Base-by-base conservation (phyloP, 1,284 basidiomycete genomes). In the Apiotrichum mycotoxinovorans region DNA sequence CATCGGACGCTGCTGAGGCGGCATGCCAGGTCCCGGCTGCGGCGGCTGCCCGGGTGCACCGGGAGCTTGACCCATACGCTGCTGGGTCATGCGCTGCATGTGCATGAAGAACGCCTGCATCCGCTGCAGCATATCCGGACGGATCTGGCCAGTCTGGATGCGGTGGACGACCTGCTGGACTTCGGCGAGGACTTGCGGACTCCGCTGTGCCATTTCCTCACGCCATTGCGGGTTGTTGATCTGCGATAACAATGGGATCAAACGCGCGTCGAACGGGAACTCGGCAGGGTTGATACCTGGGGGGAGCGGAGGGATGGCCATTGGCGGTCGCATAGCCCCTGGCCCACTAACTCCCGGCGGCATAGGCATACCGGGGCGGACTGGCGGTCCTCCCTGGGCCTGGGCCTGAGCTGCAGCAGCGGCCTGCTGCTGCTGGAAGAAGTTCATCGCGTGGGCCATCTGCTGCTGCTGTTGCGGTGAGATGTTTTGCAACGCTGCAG, bases 241-340 rank as follows among this genome's bases (percentile, higher is more conserved):
- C 26, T 66, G 60, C 9, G 51, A 59, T 10, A 73, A 49, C 23
- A 64, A 54, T 0, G 67, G 55, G 2, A 74, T 44, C 20, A 74
- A 46, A n/a, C 69, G 60, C 4, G 60, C 66, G 52, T 75, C 69
- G 56, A 75, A 74, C 1, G 72, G 73, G 54, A 74, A 76, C 52
- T 72, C 72, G 44, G 64, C 57, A 20, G 60, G 57, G 52, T 62
- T 62, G 41, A 63, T 51, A 1, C 58, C 57, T n/a, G 54, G 57
- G n/a, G 51, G 65, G 4, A 49, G 15, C 2, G 56, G 55, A 15
- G 60, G 60, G 1, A 57, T 54, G 3, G 51, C 50, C 20, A 58
- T 55, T 15, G 48, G 55, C 1, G 58, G 53, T 22, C 49, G 37
- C 12, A 51, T 22, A 18, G 17, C 35, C 10, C 30, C 46, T 8